Percentiles rank a stretch among this genome's conserved stretches.
These are phyloP conservation scores for Shiraia sp. DNA, from an alignment of 2,329 filamentous ascomycete genomes.

Conservation along the genomic window DNA sequence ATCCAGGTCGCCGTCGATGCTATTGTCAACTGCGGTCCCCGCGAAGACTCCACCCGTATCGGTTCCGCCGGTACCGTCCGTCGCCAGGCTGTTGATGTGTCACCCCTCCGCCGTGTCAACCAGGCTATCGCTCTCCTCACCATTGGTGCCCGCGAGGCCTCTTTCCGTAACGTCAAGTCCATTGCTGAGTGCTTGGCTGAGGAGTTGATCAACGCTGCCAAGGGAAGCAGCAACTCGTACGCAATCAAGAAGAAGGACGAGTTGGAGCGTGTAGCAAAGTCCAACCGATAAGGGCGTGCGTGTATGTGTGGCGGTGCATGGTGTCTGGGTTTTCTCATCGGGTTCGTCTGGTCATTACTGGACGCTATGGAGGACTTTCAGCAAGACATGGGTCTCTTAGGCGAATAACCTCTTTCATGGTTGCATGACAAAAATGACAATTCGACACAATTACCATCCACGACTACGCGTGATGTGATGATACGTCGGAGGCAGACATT, in stretches of 20 bases:
- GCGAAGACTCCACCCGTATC: conserved; percentile 99
- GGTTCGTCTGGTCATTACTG: conserved; percentile 36
- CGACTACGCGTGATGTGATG: conserved; percentile 5
- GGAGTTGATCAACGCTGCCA: conserved; percentile 99
- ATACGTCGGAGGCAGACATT: neutral
- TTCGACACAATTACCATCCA: conserved; percentile 32
- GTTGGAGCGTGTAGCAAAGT: conserved; percentile 99
- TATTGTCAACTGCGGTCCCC: conserved; percentile 99
- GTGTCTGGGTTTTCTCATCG: conserved; percentile 40
- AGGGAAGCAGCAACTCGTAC: conserved; percentile 99
- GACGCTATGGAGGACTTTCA: conserved; percentile 39
- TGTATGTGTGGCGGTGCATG: conserved; percentile 29
- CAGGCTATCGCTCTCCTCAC: conserved; percentile 99
- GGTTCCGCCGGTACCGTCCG: conserved; percentile 99
- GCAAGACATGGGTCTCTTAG: conserved; percentile 44
- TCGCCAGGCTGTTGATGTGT: conserved; percentile 99
- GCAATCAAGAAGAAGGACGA: conserved; percentile 99
- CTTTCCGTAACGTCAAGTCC: conserved; percentile 99
- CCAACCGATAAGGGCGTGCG: conserved; percentile 85
- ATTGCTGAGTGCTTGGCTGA: conserved; percentile 99
- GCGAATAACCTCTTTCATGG: conserved; percentile 46
- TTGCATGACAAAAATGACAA: conserved; percentile 47
- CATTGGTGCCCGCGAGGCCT: conserved; percentile 96
- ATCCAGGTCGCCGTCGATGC: conserved; percentile 99
- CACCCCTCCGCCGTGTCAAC: conserved; percentile 98